Base-by-base conservation (phyloP, 495 filamentous ascomycete species). In the Diplogelasinospora grovesii region DNA sequence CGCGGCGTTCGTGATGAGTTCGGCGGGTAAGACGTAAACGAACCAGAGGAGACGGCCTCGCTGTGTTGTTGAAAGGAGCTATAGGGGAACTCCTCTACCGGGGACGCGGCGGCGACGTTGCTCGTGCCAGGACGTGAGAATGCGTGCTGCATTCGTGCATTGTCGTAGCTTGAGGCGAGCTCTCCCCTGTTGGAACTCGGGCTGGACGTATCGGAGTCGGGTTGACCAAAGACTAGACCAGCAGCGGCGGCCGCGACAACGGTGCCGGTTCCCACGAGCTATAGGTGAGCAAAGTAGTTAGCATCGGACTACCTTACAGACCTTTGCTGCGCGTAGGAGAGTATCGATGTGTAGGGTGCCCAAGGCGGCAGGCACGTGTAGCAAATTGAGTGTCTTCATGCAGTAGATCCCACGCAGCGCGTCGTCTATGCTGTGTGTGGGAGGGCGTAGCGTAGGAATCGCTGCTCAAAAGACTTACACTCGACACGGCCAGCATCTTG, bases 401-500 rank as follows among this genome's bases (percentile, higher is more conserved):
- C n/a, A n/a, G n/a, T n/a, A n/a, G n/a, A n/a, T n/a, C n/a, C n/a
- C n/a, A n/a, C n/a, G n/a, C n/a, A n/a, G n/a, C n/a, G n/a, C n/a
- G n/a, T n/a, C n/a, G n/a, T n/a, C n/a, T n/a, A n/a, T n/a, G n/a
- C n/a, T n/a, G n/a, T 31, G 13, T 3, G 36, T 25, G 36, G 23
- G 36, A 19, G 22, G 35, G 35, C 35, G n/a, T 25, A n/a, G n/a
- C n/a, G n/a, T n/a, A n/a, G n/a, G n/a, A n/a, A n/a, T n/a, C n/a
- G n/a, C n/a, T n/a, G n/a, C n/a, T n/a, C n/a, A 49, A 16, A 14
- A 27, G 19, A 78, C 77, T 76, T 70, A 81, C 77, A 66, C 73
- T 79, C 52, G 77, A 76, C 59, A 81, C 64, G 27, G 75, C 71
- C 69, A 78, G 75, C 77, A 81, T 81, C 52, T 54, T 71, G 53